Conservation (phyloP, 768 basidiomycete genomes). For the Tricholoma matsutake region DNA sequence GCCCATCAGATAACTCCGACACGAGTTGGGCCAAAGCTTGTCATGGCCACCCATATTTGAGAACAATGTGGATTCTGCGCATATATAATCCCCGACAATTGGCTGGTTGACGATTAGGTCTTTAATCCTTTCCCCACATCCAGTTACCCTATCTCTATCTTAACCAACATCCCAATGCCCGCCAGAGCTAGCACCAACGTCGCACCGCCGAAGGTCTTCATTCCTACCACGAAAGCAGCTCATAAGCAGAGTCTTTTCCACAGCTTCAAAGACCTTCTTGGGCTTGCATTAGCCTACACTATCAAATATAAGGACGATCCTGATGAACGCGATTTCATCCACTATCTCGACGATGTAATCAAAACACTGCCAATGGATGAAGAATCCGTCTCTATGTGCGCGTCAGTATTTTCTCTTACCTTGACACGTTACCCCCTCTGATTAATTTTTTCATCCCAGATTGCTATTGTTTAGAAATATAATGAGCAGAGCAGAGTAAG, state of each 20-base stretch:
- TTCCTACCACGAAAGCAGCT: neutral
- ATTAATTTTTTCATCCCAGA: neutral
- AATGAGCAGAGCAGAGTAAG: neutral
- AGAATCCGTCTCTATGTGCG: neutral
- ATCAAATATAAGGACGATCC: neutral
- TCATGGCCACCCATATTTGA: conserved; percentile 1
- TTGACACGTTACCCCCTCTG: neutral
- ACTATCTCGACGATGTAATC: conserved; percentile 6
- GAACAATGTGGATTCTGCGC: conserved; percentile 2
- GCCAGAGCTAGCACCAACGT: neutral
- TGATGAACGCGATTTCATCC: conserved; percentile 2
- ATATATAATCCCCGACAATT: neutral
- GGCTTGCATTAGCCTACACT: neutral
- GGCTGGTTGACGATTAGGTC: neutral
- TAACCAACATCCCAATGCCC: neutral
- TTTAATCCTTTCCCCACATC: neutral
- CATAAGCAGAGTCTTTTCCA: conserved; percentile 1
- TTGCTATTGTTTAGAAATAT: neutral
- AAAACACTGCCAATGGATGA: conserved; percentile 1
- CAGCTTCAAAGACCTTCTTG: neutral
- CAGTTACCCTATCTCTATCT: neutral
- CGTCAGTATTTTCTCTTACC: neutral
- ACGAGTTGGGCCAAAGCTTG: conserved; percentile 3
- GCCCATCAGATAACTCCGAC: neutral
- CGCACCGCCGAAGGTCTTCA: neutral